Evolutionary conservation across 805 yeast genomes (phyloP).

Genomic region (Sugiyamaella valdiviana): DNA sequence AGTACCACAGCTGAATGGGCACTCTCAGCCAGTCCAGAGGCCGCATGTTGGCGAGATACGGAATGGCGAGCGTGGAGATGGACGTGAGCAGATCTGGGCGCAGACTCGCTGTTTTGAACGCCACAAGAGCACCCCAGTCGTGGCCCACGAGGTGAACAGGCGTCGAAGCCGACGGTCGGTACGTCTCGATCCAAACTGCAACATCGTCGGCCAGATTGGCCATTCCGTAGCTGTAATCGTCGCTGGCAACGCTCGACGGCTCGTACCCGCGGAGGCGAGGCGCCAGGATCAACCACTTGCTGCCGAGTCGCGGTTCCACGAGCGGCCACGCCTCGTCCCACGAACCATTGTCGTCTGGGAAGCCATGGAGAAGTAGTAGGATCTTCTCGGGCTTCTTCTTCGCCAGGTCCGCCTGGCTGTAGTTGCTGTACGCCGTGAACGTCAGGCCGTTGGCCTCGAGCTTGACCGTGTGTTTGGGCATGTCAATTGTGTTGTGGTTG

Average conservation of each 20-base stretch:
- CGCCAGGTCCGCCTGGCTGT: conserved; percentile 2
- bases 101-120: conserved; percentile 18
- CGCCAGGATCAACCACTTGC: conserved; percentile 18
- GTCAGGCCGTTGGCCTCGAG: conserved; percentile 5
- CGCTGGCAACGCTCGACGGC: conserved; percentile 15
- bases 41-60: conserved; percentile 17
- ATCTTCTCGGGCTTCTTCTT: conserved; percentile 2
- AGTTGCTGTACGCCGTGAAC: conserved; percentile 3
- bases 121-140: conserved; percentile 28
- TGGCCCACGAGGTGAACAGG: conserved; percentile 26
- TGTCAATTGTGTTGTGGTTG: too few relatives aligned
- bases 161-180: conserved; percentile 3
- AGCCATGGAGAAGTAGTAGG: conserved; percentile 25
- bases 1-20: conserved; percentile 23
- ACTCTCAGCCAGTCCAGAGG: conserved; percentile 7
- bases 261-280: conserved; percentile 26
- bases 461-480: conserved; percentile 3
- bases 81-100: conserved; percentile 20
- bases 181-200: conserved; percentile 15
- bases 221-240: conserved; percentile 12
- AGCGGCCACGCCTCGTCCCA: conserved; percentile 17
- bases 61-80: conserved; percentile 23
- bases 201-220: conserved; percentile 19
- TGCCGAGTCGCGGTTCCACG: conserved; percentile 13
- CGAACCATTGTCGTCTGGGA: conserved; percentile 24